Evolutionary conservation across 768 basidiomycete genomes (phyloP), one percentile per base, ranked within the genome.

Genomic region (Phaffia tasmanica): DNA sequence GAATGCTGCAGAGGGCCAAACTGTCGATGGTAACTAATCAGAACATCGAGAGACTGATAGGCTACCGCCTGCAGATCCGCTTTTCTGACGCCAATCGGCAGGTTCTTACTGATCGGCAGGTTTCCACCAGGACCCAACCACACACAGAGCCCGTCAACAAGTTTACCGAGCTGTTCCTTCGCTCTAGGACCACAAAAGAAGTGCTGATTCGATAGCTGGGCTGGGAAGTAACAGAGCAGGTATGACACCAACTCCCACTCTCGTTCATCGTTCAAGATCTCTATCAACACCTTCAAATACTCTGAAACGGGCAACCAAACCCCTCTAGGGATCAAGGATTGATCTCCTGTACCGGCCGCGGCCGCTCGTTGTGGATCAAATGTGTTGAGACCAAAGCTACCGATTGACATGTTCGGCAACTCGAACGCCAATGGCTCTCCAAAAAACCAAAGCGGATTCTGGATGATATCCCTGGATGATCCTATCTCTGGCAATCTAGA

Each of bases 221-320:
- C 81, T 1, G 95, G 93, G 0, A 99, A 81, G 77, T 94, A 88
- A 73, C 88, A 90, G 5, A 99, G 80, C 5, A 92, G 80, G 72
- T 95, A 98, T 1, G 91, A 90, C 15, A 95, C 80, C 50, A 98
- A 80, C 67, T 98, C 95, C 93, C 94, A 98, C 69, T 85, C 88
- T 25, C 42, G 25, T 72, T 92, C 91, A 51, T 80, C 79, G 65
- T 85, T 82, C 50, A 98, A 76, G 68, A 95, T 81, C 2, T 78
- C 78, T 61, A 84, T 77, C 56, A 98, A 71, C 18, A 80, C 80
- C 14, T 73, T 72, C 6, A 98, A 80, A 73, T 94, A 92, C 56
- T 79, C 74, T 5, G 91, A 91, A 6, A 90, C 79, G 0, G 86
- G 87, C 1, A 99, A 78, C 67, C 78, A 79, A 23, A 78, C 73